Percentiles rank a stretch among this genome's conserved stretches.
These are phyloP conservation scores for Penicillium sp. DNA, from an alignment of 2,329 filamentous ascomycete species.

Conservation along the genomic window DNA sequence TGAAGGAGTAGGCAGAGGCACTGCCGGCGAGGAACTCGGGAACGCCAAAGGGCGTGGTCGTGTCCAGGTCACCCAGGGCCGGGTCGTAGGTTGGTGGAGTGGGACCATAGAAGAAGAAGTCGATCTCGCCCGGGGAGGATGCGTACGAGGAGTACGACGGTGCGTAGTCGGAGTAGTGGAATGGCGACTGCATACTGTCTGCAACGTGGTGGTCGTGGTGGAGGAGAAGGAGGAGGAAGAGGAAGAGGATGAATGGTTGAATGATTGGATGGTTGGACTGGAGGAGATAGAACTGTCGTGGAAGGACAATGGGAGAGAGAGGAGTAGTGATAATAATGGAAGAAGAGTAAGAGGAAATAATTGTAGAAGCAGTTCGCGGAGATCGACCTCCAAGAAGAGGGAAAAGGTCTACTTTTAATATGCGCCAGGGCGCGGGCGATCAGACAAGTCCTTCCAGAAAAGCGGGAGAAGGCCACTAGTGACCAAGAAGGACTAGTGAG, in stretches of 20 bases:
- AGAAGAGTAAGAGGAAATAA: too few relatives aligned
- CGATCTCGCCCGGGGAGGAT: conserved; percentile 19
- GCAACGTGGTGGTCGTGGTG: conserved; percentile 2
- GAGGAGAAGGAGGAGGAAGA: conserved; percentile 1
- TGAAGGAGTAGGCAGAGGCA: conserved; percentile 14
- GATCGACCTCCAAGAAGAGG: not conserved
- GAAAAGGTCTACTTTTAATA: conserved; percentile 13
- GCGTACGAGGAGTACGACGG: conserved; percentile 19
- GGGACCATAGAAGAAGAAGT: conserved; percentile 20
- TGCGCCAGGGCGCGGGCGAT: conserved; percentile 2
- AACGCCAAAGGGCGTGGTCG: conserved; percentile 11
- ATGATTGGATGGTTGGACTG: too few relatives aligned
- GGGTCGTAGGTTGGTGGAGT: conserved; percentile 16
- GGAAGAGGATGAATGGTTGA: too few relatives aligned
- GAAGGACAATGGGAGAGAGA: too few relatives aligned
- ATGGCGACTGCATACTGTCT: conserved; percentile 18
- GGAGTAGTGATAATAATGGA: too few relatives aligned
- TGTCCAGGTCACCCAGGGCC: conserved; percentile 13
- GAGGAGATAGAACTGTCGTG: too few relatives aligned
- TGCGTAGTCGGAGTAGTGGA: conserved; percentile 13
- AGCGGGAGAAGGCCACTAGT: conserved; percentile 3
- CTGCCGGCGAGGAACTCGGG: conserved; percentile 11
- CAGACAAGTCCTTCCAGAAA: conserved; percentile 9
- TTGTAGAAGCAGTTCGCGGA: too few relatives aligned
- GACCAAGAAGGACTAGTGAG: not conserved